phyloP scores from a whole-genome alignment of 2,329 filamentous ascomycete genomes.

The Zalaria obscura region DNA sequence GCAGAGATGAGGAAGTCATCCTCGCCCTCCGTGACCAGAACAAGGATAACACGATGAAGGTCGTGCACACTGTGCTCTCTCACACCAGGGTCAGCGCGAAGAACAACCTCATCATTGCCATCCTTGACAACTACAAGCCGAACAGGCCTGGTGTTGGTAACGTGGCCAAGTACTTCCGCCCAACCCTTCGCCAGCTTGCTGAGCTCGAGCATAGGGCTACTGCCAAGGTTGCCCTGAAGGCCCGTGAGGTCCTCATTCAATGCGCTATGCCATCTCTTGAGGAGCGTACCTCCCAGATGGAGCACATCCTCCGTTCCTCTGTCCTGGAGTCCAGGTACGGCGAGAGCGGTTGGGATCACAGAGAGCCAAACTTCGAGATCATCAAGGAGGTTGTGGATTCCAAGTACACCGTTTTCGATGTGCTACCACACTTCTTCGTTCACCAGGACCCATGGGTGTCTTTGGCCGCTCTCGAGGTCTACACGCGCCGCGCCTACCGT shows the following conservation, averaged over 20 bases:
- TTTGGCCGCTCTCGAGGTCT: slow-evolving; percentile 85
- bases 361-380: slow-evolving; percentile 76
- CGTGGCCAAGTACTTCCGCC: slow-evolving; percentile 74
- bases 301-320: slow-evolving; percentile 91
- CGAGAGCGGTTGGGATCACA: slow-evolving; percentile 91
- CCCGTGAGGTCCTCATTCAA: slow-evolving; percentile 92
- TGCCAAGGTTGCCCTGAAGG: slow-evolving; percentile 93
- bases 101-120: slow-evolving; percentile 83
- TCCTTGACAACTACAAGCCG: slow-evolving; percentile 85
- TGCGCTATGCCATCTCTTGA: slow-evolving; percentile 91
- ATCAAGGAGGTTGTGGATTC: slow-evolving; percentile 98
- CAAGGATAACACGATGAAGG: slow-evolving; percentile 76
- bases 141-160: slow-evolving; percentile 87
- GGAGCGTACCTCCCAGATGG: slow-evolving; percentile 91
- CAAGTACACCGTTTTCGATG: slow-evolving; percentile 96
- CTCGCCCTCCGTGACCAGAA: slow-evolving; percentile 89
- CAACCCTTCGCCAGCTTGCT: slow-evolving; percentile 69
- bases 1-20: slow-evolving; percentile 85
- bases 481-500: slow-evolving; percentile 90
- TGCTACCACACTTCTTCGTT: slow-evolving; percentile 86
- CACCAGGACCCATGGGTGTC: slow-evolving; percentile 92
- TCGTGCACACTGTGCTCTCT: slow-evolving; percentile 81
- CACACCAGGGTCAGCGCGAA: slow-evolving; percentile 87
- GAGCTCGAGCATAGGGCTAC: slow-evolving; percentile 78
- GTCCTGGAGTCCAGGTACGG: slow-evolving; percentile 96